phyloP scores from a whole-genome alignment of 495 filamentous ascomycete genomes.

The Pyrenula massariospora region DNA sequence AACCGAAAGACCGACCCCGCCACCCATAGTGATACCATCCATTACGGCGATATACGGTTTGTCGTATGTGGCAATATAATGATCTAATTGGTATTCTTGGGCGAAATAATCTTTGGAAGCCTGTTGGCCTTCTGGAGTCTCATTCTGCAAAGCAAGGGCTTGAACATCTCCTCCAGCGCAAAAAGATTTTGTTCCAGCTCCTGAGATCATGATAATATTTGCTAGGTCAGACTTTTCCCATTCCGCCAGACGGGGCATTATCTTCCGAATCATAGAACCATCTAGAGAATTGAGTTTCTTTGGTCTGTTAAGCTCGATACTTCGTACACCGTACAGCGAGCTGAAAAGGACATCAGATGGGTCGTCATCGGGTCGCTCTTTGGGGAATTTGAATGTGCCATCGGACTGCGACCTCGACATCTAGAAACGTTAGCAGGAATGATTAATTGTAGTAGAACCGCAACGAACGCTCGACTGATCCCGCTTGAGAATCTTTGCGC shows the following conservation, averaged over 20 bases:
- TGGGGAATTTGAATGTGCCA: conserved; percentile 17
- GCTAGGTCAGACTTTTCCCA: conserved; percentile 91
- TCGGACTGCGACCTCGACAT: conserved; percentile 39
- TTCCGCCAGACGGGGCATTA: conserved; percentile 74
- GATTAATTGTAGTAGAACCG: not conserved
- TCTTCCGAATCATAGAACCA: conserved; percentile 88
- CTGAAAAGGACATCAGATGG: conserved; percentile 88
- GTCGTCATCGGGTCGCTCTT: conserved; percentile 54
- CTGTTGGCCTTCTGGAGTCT: conserved; percentile 52
- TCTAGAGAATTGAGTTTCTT: conserved; percentile 82
- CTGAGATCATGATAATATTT: conserved; percentile 86
- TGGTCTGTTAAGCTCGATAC: conserved; percentile 89
- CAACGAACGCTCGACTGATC: conserved; percentile 7
- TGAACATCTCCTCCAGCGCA: conserved; percentile 90
- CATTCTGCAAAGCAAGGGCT: conserved; percentile 60
- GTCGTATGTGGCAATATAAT: conserved; percentile 83
- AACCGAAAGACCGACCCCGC: conserved; percentile 84
- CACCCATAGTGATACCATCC: conserved; percentile 98
- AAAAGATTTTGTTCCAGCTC: conserved; percentile 70
- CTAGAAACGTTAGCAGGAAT: conserved; percentile 20
- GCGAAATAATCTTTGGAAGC: conserved; percentile 75
- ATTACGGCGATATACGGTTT: conserved; percentile 95
- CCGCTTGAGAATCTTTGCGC: conserved; percentile 66
- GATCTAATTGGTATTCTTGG: conserved; percentile 87
- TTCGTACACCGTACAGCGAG: conserved; percentile 75